phyloP scores from a whole-genome alignment of 305 asterid genomes.

The Solanum aculeatissimum region DNA sequence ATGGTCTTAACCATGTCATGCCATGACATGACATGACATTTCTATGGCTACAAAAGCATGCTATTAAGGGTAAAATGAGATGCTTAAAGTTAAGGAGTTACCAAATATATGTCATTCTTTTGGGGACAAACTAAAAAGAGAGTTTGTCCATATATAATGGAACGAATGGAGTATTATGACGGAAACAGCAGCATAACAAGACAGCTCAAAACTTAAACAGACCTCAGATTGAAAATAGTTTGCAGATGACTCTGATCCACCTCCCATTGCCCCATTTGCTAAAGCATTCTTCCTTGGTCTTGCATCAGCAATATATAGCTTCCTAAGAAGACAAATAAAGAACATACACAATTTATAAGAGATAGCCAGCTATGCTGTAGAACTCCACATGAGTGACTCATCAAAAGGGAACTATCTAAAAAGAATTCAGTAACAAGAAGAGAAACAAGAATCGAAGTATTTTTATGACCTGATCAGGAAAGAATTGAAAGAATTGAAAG shows the following conservation, averaged over 20 bases:
- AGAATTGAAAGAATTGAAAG: not conserved
- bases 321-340: conserved; percentile 38
- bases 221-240: conserved; percentile 96
- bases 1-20: not conserved
- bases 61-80: not conserved
- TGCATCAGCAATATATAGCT: conserved; percentile 96
- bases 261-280: conserved; percentile 99
- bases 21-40: not conserved
- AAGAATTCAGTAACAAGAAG: not conserved
- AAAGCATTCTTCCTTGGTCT: conserved; percentile 97
- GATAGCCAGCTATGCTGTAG: not conserved
- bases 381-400: not conserved
- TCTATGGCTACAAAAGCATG: not conserved
- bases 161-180: not conserved
- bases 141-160: not conserved
- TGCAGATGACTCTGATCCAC: conserved; percentile 99
- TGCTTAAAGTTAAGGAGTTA: not conserved
- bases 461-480: not conserved
- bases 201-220: conserved; percentile 19
- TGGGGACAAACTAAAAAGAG: not conserved
- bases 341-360: not conserved
- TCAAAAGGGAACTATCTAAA: not conserved
- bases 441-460: not conserved
- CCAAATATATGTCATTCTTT: not conserved
- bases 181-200: not conserved